Evolutionary conservation across 352 stramenopile species (phyloP), one percentile per base, ranked within the genome.

Genomic region (Phytophthora crassamura): DNA sequence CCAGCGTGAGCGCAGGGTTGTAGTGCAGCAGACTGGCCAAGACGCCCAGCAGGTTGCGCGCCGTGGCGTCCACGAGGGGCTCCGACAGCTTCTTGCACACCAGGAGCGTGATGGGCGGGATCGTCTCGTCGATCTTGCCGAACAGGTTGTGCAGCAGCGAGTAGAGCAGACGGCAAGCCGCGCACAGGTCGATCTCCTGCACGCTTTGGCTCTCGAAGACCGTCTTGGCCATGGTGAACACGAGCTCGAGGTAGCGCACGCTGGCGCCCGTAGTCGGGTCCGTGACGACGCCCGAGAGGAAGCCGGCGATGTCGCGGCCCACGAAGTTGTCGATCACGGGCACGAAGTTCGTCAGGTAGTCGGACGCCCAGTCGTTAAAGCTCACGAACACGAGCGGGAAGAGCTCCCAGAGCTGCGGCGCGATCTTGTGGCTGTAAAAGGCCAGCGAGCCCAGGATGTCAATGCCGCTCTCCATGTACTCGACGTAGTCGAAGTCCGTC

Each of bases 251-350:
- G 71, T 92, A 95, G 10, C 80, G 80, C 33, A 91, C 60, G 20
- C 58, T 78, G 28, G 55, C 68, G 15, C 81, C 82, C 4, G 70
- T 80, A 6, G 46, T 64, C 5, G 78, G 72, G 51, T 87, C 74
- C 2, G 79, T 83, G 14, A 51, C 70, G 7, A 78, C 72, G 18
- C 85, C 82, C 0, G 79, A 62, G 22, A 93, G 56, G 57, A 95
- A 93, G 25, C 77, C 82, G 14, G 90, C 81, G 5, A 90, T 79
- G 66, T 94, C 84, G 34, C 87, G 82, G 18, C 82, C 84, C 0
- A 99, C 97, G 69, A 98, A 99, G 73, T 98, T 99, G 72, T 99
- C 96, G 36, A 99, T 90, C 34, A 98, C 95, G 2, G 86, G 88
- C 48, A 97, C 92, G 69, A 99, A 98, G 70, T 99, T 97, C 16